Evolutionary conservation across 2,329 filamentous ascomycete species (phyloP), one percentile per base, ranked within the genome.

Genomic region (Albifimbria verrucaria): DNA sequence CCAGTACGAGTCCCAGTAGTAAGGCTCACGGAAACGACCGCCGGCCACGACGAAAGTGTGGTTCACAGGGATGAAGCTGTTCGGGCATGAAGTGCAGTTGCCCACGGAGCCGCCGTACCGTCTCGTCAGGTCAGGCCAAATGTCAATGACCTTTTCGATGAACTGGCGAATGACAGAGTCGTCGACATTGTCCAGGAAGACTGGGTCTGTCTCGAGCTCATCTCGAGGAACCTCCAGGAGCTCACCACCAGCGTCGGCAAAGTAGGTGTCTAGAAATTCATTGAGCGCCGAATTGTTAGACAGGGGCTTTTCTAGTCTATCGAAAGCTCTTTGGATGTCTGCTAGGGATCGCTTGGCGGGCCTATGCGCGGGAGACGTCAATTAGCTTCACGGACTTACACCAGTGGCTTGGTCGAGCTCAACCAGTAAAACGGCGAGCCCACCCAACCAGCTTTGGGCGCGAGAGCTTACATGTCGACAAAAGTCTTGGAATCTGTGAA

Each of bases 1-100:
- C 84, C 83, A 87, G 70, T 81, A 88, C 26, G 82, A 85, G 65
- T 88, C 85, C 85, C 85, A 88, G 66, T 88, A 88, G 64, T 88
- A 89, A 2, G 83, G 78, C 67, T 89, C 86, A 28, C 85, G 76
- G 73, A 89, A 89, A 25, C 86, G 82, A n/a, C 86, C 85, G 12
- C 85, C 85, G 3, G 85, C 85, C 17, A 89, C 79, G n/a, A 89
- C 83, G 61, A 89, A 88, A 3, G 83, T 85, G 53, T 82, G 80
- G 61, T 86, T 86, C 54, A 88, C 65, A 7, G 84, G 82, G 52
- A 88, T 81, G 68, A 86, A 88, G 64, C 84, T 87, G 60, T 78
- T 78, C 28, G 83, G 82, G 56, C 85, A 88, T 28, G 76, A 76
- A 9, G 75, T 72, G 71, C 85, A 88, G 59, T 78, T 79, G 22